phyloP scores from a whole-genome alignment of 2,329 filamentous ascomycete genomes.

The Ophiosphaerella herpotricha region DNA sequence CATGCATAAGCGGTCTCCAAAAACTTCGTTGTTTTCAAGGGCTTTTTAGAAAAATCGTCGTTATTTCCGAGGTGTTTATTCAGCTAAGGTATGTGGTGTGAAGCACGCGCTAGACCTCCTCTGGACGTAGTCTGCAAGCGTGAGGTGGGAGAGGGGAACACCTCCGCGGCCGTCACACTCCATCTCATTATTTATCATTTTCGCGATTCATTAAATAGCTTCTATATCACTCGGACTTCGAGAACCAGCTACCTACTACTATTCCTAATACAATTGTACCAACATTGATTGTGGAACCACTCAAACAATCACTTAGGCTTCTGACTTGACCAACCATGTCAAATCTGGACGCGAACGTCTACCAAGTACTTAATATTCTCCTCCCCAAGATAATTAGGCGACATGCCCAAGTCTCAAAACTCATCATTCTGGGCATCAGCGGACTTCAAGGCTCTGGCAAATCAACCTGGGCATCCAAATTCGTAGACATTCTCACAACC shows the following conservation, averaged over 20 bases:
- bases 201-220: too few species aligned
- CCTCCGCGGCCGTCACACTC: not conserved
- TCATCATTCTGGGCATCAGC: constrained; percentile 86
- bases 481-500: constrained; percentile 32
- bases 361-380: constrained; percentile 30
- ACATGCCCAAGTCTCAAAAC: constrained; percentile 51
- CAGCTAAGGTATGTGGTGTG: too few species aligned
- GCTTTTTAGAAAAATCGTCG: too few species aligned
- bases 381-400: constrained; percentile 31
- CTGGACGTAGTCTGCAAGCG: not conserved
- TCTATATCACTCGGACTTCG: not conserved
- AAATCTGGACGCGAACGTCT: constrained; percentile 34
- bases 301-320: too few species aligned
- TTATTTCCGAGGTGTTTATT: too few species aligned
- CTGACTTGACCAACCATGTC: constrained; percentile 21
- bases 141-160: not conserved
- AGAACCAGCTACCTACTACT: not conserved
- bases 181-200: not conserved
- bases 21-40: too few species aligned
- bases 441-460: constrained; percentile 93
- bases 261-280: too few species aligned
- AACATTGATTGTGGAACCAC: not conserved
- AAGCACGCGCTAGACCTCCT: not conserved
- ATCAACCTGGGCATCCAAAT: constrained; percentile 72
- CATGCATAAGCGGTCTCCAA: too few species aligned